Evolutionary conservation across 768 basidiomycete species (phyloP), one percentile per base, ranked within the genome.

Genomic region (Agaricus bisporus): DNA sequence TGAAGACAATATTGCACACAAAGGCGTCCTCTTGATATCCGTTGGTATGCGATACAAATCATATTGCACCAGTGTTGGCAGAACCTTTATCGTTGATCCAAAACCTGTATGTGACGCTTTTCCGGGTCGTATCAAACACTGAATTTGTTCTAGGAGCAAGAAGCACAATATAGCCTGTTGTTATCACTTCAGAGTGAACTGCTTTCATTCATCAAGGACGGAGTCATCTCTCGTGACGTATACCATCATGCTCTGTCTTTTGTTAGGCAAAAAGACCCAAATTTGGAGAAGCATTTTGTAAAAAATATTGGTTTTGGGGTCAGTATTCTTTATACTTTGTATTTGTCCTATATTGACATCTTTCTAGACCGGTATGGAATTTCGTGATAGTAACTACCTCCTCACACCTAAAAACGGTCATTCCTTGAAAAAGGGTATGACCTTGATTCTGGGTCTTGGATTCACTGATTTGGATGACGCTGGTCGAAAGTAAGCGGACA

Each of bases 21-120:
- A 88, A 61, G 95, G 95, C 17, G 91, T 98, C 38, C 81, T 98
- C 54, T 73, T 98, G 5, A 83, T 91, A 9, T 82, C 88, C 4
- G 80, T 97, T 58, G 95, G 95, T 25, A 76, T 98, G 66, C 82
- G 92, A 25, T 98, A 95, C 71, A 95, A 87, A 63, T 87, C 85
- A 0, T 98, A 99, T 61, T 93, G 92, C 64, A 83, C 89, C 26
- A 95, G 93, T 66, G 81, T 98, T 59, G 94, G 91, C 4, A 80
- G 95, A 41, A 98, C 91, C 2, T 95, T 97, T 69, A 90, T 98
- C 60, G 94, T 98, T 37, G 93, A 95, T 64, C 95, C 95, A 1
- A 85, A 85, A 58, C 85, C 88, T 62, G 93, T 94, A 57, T 55
- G 69, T 63, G 42, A 11, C 43, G 51, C 55, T 17, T 41, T 20